Evolutionary conservation across 345 rosid genomes (phyloP).

Genomic region (Arabis hirsuta): DNA sequence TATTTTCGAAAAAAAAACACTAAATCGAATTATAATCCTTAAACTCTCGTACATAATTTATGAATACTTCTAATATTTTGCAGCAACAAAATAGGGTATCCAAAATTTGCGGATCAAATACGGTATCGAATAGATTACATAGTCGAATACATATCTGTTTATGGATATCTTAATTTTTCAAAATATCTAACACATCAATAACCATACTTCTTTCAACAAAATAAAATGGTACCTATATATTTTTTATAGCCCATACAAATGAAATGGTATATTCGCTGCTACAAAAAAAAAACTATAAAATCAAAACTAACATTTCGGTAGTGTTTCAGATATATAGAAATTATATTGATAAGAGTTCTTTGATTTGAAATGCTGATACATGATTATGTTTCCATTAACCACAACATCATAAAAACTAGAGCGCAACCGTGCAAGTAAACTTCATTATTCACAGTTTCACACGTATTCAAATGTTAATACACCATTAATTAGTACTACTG

Average conservation of each 20-base stretch:
- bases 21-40: too few species aligned
- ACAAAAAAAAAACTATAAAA: neutral
- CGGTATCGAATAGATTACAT: neutral
- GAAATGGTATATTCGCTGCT: neutral
- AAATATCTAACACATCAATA: too few species aligned
- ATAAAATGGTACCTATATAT: too few species aligned
- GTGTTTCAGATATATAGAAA: conserved; percentile 19
- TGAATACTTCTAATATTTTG: too few species aligned
- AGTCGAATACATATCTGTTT: too few species aligned
- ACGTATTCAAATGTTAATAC: conserved; percentile 19
- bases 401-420: conserved; percentile 27
- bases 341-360: neutral
- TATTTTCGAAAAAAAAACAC: too few species aligned
- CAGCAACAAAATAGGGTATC: too few species aligned
- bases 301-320: neutral
- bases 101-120: neutral
- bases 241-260: too few species aligned
- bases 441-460: conserved; percentile 24
- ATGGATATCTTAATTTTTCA: too few species aligned
- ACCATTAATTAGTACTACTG: neutral
- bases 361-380: conserved; percentile 22
- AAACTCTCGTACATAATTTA: too few species aligned
- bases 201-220: too few species aligned
- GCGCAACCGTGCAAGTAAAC: conserved; percentile 38
- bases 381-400: conserved; percentile 30